Evolutionary conservation across 768 basidiomycete species (phyloP).

Genomic region (Calocybe indica): DNA sequence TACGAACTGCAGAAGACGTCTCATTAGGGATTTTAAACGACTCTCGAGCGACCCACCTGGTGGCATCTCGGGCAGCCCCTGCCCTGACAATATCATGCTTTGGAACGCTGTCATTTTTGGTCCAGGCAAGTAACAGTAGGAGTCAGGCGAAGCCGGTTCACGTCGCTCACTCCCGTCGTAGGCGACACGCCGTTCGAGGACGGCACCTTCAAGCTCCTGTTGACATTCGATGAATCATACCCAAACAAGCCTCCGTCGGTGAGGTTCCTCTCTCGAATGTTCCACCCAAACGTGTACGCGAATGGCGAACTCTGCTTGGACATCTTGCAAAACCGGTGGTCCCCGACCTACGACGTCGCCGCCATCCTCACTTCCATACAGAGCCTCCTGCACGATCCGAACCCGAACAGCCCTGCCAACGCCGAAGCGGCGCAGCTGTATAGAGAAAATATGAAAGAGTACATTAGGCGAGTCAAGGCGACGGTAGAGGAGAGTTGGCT

Average conservation of each 20-base stretch:
- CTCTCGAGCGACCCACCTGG: slow-evolving; percentile 92
- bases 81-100: slow-evolving; percentile 97
- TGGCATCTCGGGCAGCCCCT: slow-evolving; percentile 95
- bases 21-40: slow-evolving; percentile 97
- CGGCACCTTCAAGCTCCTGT: slow-evolving; percentile 93
- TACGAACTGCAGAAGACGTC: slow-evolving; percentile 88
- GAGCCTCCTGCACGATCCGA: slow-evolving; percentile 93
- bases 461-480: slow-evolving; percentile 85
- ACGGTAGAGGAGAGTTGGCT: slow-evolving; percentile 96
- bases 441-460: slow-evolving; percentile 98
- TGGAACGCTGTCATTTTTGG: slow-evolving; percentile 99
- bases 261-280: slow-evolving; percentile 96
- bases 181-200: slow-evolving; percentile 99
- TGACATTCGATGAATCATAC: slow-evolving; percentile 96
- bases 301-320: slow-evolving; percentile 98
- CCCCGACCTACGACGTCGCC: slow-evolving; percentile 97
- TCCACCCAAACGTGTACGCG: slow-evolving; percentile 98
- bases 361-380: slow-evolving; percentile 97
- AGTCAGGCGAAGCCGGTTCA: neutral
- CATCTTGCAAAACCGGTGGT: slow-evolving; percentile 98
- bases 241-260: slow-evolving; percentile 98
- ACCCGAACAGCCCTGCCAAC: slow-evolving; percentile 97
- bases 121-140: slow-evolving; percentile 61
- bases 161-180: slow-evolving; percentile 21
- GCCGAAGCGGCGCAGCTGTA: slow-evolving; percentile 97